Conservation (phyloP, 2,329 filamentous ascomycete genomes). For the Chrysoporthe austroafricana region DNA sequence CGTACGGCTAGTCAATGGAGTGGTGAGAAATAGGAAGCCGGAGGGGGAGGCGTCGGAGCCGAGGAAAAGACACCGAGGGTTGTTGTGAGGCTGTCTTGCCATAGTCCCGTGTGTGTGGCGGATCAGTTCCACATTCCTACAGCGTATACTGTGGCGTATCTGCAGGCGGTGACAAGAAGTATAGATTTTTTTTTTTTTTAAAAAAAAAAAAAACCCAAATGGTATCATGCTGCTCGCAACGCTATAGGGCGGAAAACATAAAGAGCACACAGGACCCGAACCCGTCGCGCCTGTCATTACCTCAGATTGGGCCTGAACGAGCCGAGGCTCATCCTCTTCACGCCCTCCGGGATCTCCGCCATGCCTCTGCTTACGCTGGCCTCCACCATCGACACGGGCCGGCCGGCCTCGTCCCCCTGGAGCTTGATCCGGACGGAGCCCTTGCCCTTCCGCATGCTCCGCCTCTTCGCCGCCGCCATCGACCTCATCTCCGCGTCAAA, state of each 20-base stretch:
- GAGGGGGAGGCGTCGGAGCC: too few relatives aligned
- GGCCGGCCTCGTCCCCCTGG: slow-evolving; percentile 8
- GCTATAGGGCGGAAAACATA: background rate
- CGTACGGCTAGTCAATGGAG: too few relatives aligned
- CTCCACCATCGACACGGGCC: slow-evolving; percentile 11
- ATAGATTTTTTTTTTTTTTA: too few relatives aligned
- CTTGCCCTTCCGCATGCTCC: slow-evolving; percentile 27
- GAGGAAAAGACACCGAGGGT: too few relatives aligned
- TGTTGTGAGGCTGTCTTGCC: too few relatives aligned
- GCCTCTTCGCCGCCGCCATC: slow-evolving; percentile 27
- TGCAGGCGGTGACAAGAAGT: background rate
- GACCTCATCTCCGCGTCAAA: slow-evolving; percentile 22
- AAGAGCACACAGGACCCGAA: background rate
- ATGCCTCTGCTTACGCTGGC: slow-evolving; percentile 6
- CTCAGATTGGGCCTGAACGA: background rate
- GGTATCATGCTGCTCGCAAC: slow-evolving; percentile 1
- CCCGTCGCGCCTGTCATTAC: background rate
- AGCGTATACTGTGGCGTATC: background rate
- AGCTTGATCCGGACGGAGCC: slow-evolving; percentile 16
- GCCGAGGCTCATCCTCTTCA: slow-evolving; percentile 23
- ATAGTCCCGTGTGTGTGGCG: too few relatives aligned
- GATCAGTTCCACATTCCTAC: background rate
- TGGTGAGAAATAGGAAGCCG: too few relatives aligned
- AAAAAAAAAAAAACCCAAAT: background rate
- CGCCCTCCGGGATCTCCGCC: slow-evolving; percentile 10